Base-by-base conservation (phyloP, 257 asterid genomes). In the Gardenia jasminoides region DNA sequence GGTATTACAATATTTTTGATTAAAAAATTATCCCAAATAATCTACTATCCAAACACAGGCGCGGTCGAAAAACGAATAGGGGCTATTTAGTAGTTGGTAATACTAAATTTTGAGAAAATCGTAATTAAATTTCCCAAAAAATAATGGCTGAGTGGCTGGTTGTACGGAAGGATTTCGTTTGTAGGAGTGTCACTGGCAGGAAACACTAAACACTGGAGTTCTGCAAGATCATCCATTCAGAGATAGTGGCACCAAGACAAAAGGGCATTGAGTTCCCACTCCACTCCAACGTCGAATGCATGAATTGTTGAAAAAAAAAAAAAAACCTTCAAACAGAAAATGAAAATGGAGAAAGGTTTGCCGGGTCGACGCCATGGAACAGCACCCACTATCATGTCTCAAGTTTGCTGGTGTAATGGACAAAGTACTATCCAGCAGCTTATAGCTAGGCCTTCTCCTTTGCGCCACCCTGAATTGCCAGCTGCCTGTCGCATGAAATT, bases 391-490 rank as follows among this genome's bases (percentile, higher is more conserved):
- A 39, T 13, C 30, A 1, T 7, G 33, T 61, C 67, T 58, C 67
- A n/a, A 61, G 31, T 61, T 30, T 66, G 16, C 22, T 19, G 70
- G 19, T 15, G 3, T 15, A 3, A 11, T 11, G 33, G 28, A 28
- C 22, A 56, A 3, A 24, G 12, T 66, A 13, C 4, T 12, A 15
- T 28, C 0, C 13, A 28, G 2, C 41, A 36, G 41, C 4, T 36
- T 36, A 36, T 36, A 36, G 41, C 41, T 64, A 64, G 22, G 70
- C 10, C 9, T 65, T 31, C 70, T 4, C 44, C 44, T 15, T 66
- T 30, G 70, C 70, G 70, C 70, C 43, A 33, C 44, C 70, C 70
- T 66, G 70, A 43, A 66, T 31, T 66, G 70, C 24, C 67, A 6
- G 31, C 44, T 15, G 70, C 70, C 70, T 66, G 47, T 41, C 73